Evolutionary conservation across 2,329 filamentous ascomycete species (phyloP).

Genomic region (Zasmidium cellare): DNA sequence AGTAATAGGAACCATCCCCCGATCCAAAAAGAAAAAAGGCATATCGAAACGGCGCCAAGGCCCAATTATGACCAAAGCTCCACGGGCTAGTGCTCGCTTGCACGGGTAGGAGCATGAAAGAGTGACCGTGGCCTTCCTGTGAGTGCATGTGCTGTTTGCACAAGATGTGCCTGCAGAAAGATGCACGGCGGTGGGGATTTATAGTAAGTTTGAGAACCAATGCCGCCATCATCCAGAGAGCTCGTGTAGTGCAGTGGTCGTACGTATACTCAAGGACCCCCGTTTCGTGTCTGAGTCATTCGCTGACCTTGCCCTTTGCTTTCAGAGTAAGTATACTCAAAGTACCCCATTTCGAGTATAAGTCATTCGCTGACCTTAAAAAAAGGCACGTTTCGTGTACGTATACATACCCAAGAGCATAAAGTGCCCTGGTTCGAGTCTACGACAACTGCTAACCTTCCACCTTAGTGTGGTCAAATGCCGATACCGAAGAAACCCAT

Average conservation of each 20-base stretch:
- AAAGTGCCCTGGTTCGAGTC: too few relatives aligned
- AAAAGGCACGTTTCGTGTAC: too few relatives aligned
- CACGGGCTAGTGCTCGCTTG: neutral
- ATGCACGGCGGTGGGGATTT: neutral
- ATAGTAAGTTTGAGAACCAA: neutral
- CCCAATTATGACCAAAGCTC: neutral
- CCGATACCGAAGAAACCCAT: constrained; percentile 1
- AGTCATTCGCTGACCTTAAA: too few relatives aligned
- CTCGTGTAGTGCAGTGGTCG: constrained; percentile 1
- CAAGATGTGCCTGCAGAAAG: neutral
- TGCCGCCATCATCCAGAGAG: neutral
- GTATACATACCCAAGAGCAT: too few relatives aligned
- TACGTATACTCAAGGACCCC: constrained; percentile 6
- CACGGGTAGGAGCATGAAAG: neutral
- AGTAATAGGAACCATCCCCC: constrained; percentile 5
- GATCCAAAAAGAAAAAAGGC: neutral
- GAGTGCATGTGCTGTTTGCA: neutral
- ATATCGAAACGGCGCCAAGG: neutral
- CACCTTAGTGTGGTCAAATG: neutral
- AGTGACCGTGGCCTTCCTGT: neutral
- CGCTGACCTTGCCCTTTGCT: too few relatives aligned
- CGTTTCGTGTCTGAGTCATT: too few relatives aligned
- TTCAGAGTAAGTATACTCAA: too few relatives aligned
- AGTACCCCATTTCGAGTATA: too few relatives aligned
- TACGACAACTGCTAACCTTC: too few relatives aligned